Evolutionary conservation across 2,329 filamentous ascomycete genomes (phyloP).

Genomic region (Aureobasidium pullulans): DNA sequence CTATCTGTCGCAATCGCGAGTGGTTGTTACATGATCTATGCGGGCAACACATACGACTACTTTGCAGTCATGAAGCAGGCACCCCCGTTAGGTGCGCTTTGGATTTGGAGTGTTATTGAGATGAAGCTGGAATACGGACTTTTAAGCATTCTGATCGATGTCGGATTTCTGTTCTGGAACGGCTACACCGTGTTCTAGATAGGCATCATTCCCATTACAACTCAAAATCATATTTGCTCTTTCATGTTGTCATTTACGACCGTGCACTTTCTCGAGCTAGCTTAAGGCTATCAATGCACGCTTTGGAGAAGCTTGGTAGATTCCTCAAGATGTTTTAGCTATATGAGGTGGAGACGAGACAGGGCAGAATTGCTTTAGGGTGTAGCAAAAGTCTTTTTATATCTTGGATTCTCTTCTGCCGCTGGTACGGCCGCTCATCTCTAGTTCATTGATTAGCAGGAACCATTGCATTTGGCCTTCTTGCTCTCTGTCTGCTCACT

Average conservation of each 20-base stretch:
- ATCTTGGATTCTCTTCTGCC: background rate
- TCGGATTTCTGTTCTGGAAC: slow-evolving; percentile 48
- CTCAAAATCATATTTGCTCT: too few species aligned
- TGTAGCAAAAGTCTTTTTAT: too few species aligned
- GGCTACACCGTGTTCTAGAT: slow-evolving; percentile 41
- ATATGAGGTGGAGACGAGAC: too few species aligned
- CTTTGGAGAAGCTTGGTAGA: too few species aligned
- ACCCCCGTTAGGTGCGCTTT: slow-evolving; percentile 80
- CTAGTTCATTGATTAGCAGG: background rate
- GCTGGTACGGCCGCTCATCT: background rate
- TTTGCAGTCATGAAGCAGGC: slow-evolving; percentile 86
- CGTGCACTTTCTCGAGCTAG: too few species aligned
- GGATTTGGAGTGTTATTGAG: slow-evolving; percentile 91
- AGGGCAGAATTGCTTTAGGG: too few species aligned
- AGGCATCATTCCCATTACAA: background rate
- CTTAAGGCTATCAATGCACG: too few species aligned
- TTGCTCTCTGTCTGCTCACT: slow-evolving; percentile 8
- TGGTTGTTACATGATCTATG: slow-evolving; percentile 74
- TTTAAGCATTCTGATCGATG: slow-evolving; percentile 44
- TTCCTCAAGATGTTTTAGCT: too few species aligned
- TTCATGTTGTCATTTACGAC: background rate
- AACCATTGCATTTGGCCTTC: background rate
- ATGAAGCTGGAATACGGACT: slow-evolving; percentile 63
- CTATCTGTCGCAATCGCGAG: slow-evolving; percentile 51
- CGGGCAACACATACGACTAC: slow-evolving; percentile 74